These are phyloP conservation scores for Plenodomus tracheiphilus DNA, from an alignment of 2,329 filamentous ascomycete genomes.

Conservation along the genomic window DNA sequence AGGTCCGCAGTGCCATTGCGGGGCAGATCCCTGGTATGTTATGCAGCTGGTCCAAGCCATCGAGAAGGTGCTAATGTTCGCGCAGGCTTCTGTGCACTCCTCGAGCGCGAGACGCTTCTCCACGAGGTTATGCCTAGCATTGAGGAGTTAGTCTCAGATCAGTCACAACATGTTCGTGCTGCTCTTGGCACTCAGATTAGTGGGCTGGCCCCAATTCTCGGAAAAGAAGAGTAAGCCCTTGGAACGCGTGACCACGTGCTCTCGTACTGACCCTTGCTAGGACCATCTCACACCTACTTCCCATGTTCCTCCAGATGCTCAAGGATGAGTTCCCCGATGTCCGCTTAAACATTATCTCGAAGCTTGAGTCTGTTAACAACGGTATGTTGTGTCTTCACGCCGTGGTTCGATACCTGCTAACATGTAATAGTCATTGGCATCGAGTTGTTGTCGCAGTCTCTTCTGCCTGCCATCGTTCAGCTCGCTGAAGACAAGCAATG, in stretches of 20 bases:
- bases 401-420: slow-evolving; percentile 11
- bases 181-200: slow-evolving; percentile 96
- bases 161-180: slow-evolving; percentile 93
- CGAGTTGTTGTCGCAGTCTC: slow-evolving; percentile 91
- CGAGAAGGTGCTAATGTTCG: slow-evolving; percentile 29
- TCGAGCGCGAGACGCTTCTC: slow-evolving; percentile 84
- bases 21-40: slow-evolving; percentile 83
- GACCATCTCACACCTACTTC: slow-evolving; percentile 93
- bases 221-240: slow-evolving; percentile 85
- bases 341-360: slow-evolving; percentile 98
- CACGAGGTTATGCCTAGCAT: slow-evolving; percentile 96
- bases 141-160: slow-evolving; percentile 93
- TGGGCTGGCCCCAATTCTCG: slow-evolving; percentile 91
- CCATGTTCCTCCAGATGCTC: slow-evolving; percentile 99
- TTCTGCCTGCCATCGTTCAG: slow-evolving; percentile 95
- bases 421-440: slow-evolving; percentile 81
- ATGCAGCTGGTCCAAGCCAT: slow-evolving; percentile 2
- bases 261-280: slow-evolving; percentile 50
- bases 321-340: slow-evolving; percentile 99
- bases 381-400: slow-evolving; percentile 56
- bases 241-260: slow-evolving; percentile 27
- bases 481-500: slow-evolving; percentile 99
- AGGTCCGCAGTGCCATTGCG: slow-evolving; percentile 94
- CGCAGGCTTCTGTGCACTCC: slow-evolving; percentile 85
- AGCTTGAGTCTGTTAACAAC: slow-evolving; percentile 96